Percentiles rank a stretch among this genome's conserved stretches.
phyloP scores from a whole-genome alignment of 371 early-diverging fungal genomes.

The Smittium mucronatum region DNA sequence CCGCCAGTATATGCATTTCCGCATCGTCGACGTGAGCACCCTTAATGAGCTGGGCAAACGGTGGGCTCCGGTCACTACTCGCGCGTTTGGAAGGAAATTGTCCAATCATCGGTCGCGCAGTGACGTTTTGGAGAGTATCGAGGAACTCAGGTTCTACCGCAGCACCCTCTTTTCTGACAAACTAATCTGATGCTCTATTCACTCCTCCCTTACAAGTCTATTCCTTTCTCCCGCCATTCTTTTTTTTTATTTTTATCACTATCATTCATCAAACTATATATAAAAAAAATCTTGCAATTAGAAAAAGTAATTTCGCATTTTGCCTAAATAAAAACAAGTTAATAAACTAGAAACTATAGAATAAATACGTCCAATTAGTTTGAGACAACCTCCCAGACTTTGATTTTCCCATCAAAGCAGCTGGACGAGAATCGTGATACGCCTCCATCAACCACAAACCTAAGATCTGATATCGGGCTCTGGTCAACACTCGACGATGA shows the following conservation, averaged over 20 bases:
- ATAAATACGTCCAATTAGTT: background rate
- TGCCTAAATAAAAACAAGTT: too few species aligned
- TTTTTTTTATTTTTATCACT: background rate
- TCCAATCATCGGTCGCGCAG: constrained; percentile 52
- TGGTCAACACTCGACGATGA: background rate
- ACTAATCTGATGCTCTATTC: background rate
- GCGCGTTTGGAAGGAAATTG: constrained; percentile 22
- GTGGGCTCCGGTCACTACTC: constrained; percentile 47
- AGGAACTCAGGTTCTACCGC: constrained; percentile 66
- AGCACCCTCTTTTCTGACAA: constrained; percentile 34
- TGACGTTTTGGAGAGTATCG: constrained; percentile 82
- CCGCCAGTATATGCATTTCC: background rate
- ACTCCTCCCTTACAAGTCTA: background rate
- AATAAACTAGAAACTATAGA: background rate
- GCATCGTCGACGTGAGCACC: constrained; percentile 58
- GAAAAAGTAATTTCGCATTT: too few species aligned
- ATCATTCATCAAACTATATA: too few species aligned
- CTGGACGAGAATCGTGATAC: background rate
- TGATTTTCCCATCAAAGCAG: background rate
- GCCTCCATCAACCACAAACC: background rate
- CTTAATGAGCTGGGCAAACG: constrained; percentile 73
- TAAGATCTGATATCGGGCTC: background rate
- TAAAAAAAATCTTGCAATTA: too few species aligned
- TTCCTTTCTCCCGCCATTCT: background rate
- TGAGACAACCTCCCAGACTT: background rate